phyloP scores from a whole-genome alignment of 441 rosid species.

The Rhodomyrtus psidioides region DNA sequence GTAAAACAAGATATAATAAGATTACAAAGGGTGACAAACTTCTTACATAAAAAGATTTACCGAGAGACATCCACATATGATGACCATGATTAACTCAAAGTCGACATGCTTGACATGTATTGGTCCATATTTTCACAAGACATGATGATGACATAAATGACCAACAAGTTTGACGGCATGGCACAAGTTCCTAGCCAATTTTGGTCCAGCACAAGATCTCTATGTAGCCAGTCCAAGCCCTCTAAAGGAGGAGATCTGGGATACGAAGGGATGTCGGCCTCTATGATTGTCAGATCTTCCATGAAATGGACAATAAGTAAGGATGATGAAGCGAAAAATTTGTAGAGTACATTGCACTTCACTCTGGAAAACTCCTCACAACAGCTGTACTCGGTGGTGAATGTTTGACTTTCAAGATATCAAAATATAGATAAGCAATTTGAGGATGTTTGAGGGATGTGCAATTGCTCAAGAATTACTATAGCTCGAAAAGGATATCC shows the following conservation, averaged over 20 bases:
- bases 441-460: neutral
- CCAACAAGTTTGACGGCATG: neutral
- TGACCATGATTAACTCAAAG: neutral
- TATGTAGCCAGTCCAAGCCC: neutral
- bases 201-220: neutral
- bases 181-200: neutral
- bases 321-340: neutral
- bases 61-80: neutral
- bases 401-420: neutral
- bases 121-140: neutral
- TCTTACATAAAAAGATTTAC: neutral
- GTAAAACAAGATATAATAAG: neutral
- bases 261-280: neutral
- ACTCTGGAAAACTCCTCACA: neutral
- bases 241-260: neutral
- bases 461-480: neutral
- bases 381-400: neutral
- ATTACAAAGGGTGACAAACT: neutral
- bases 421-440: neutral
- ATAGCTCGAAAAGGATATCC: neutral
- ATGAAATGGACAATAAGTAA: neutral
- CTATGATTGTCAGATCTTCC: neutral
- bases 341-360: neutral
- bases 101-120: neutral
- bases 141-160: neutral